Evolutionary conservation across 768 basidiomycete genomes (phyloP).

Genomic region (Sarcodon aspratus): DNA sequence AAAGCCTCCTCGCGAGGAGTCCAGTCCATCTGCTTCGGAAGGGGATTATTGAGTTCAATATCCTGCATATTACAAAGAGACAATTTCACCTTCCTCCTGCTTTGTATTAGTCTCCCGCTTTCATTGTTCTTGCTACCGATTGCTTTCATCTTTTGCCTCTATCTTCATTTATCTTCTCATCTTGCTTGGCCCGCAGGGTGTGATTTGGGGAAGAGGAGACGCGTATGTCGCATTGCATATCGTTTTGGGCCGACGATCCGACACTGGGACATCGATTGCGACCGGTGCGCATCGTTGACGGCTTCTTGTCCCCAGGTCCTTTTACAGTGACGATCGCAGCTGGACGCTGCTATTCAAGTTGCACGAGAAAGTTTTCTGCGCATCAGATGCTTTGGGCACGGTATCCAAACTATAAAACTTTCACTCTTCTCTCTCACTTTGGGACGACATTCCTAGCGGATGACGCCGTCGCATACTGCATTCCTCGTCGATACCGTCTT

Average conservation of each 20-base stretch:
- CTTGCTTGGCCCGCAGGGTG: neutral
- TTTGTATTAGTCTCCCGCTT: constrained; percentile 5
- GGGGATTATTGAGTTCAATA: constrained; percentile 16
- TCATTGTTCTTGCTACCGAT: constrained; percentile 9
- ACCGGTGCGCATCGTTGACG: neutral
- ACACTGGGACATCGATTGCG: neutral
- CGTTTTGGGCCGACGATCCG: too few relatives aligned
- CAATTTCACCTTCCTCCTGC: constrained; percentile 10
- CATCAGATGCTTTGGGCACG: too few relatives aligned
- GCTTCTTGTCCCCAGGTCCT: too few relatives aligned
- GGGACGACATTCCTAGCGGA: too few relatives aligned
- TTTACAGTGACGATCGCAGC: too few relatives aligned
- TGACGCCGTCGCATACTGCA: too few relatives aligned
- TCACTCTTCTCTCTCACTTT: too few relatives aligned
- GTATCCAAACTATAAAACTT: too few relatives aligned
- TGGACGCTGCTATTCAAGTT: too few relatives aligned
- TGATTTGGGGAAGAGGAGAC: neutral
- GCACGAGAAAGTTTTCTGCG: too few relatives aligned
- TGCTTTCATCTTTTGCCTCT: constrained; percentile 10
- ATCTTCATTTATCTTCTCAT: constrained; percentile 1
- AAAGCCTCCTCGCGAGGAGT: constrained; percentile 52
- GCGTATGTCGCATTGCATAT: neutral
- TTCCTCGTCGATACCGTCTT: too few relatives aligned
- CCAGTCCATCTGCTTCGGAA: constrained; percentile 29
- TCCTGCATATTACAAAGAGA: constrained; percentile 7